Percentiles rank a stretch among this genome's conserved stretches.
These are phyloP conservation scores for Lavandula angustifolia DNA, from an alignment of 257 asterid species.

Conservation along the genomic window DNA sequence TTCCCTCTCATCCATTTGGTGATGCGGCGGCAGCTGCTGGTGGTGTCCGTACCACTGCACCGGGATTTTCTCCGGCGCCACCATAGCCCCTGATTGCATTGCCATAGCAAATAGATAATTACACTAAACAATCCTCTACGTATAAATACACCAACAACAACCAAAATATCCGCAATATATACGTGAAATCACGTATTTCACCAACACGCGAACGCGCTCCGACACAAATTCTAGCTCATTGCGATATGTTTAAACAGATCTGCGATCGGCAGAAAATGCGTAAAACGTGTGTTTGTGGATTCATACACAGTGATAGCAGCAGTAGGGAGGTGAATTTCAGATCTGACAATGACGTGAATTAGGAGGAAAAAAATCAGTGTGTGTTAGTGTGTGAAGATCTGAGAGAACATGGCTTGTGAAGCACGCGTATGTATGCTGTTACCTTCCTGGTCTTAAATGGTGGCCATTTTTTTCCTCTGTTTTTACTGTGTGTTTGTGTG, in stretches of 20 bases:
- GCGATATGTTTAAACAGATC: slow-evolving; percentile 42
- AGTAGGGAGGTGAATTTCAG: slow-evolving; percentile 37
- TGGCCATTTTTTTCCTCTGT: slow-evolving; percentile 29
- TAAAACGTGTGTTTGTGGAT: slow-evolving; percentile 17
- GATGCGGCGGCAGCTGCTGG: slow-evolving; percentile 46
- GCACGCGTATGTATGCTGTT: slow-evolving; percentile 41
- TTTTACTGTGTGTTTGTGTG: slow-evolving; percentile 13
- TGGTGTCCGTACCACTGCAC: slow-evolving; percentile 46
- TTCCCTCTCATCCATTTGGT: slow-evolving; percentile 68
- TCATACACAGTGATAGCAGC: slow-evolving; percentile 19
- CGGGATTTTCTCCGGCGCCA: slow-evolving; percentile 53
- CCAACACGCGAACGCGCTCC: no score
- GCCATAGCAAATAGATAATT: slow-evolving; percentile 38
- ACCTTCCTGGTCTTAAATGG: slow-evolving; percentile 40
- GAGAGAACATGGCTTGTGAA: slow-evolving; percentile 51
- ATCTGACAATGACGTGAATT: slow-evolving; percentile 47
- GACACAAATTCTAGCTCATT: slow-evolving; percentile 34
- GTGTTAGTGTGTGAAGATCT: slow-evolving; percentile 32
- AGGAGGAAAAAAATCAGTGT: slow-evolving; percentile 28
- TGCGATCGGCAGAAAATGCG: slow-evolving; percentile 32
- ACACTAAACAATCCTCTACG: slow-evolving; percentile 8
- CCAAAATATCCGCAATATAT: slow-evolving; percentile 1
- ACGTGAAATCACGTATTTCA: slow-evolving; percentile 12
- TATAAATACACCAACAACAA: not conserved
- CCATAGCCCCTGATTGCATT: slow-evolving; percentile 57